Evolutionary conservation across 768 basidiomycete species (phyloP).

Genomic region (Megacollybia marginata): DNA sequence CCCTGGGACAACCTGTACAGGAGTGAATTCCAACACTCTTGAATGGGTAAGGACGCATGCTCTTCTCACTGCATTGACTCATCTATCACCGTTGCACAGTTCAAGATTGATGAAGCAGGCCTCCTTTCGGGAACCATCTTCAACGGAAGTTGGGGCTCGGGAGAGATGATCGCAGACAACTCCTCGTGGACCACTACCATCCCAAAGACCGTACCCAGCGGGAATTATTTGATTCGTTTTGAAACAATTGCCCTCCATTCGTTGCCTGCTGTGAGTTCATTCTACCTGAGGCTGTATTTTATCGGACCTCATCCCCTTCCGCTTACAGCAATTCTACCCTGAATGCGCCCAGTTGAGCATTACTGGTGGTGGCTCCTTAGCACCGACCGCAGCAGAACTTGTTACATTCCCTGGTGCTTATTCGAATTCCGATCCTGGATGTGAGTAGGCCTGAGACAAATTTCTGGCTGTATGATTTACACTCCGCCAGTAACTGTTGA

Average conservation of each 20-base stretch:
- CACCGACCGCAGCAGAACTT: constrained; percentile 35
- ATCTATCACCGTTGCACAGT: constrained; percentile 14
- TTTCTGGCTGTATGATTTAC: constrained; percentile 17
- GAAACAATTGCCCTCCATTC: constrained; percentile 44
- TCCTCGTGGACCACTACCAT: constrained; percentile 39
- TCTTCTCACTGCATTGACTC: background rate
- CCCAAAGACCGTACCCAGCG: constrained; percentile 33
- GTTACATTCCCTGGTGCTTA: constrained; percentile 43
- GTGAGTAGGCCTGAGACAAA: constrained; percentile 24
- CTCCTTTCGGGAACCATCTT: constrained; percentile 35
- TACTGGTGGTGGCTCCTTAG: constrained; percentile 30
- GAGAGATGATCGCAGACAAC: constrained; percentile 38
- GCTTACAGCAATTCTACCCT: constrained; percentile 58
- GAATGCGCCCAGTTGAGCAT: constrained; percentile 43
- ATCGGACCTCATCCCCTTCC: background rate
- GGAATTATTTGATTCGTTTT: constrained; percentile 40
- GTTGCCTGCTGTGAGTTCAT: constrained; percentile 37
- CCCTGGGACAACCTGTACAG: constrained; percentile 33
- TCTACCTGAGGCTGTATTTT: constrained; percentile 1
- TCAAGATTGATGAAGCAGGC: constrained; percentile 41
- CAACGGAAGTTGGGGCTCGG: constrained; percentile 32
- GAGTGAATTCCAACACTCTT: constrained; percentile 27
- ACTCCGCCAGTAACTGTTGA: constrained; percentile 27
- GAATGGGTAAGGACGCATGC: constrained; percentile 29
- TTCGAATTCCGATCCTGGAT: constrained; percentile 33